Evolutionary conservation across 257 asterid genomes (phyloP).

Genomic region (Nicotiana otophora): DNA sequence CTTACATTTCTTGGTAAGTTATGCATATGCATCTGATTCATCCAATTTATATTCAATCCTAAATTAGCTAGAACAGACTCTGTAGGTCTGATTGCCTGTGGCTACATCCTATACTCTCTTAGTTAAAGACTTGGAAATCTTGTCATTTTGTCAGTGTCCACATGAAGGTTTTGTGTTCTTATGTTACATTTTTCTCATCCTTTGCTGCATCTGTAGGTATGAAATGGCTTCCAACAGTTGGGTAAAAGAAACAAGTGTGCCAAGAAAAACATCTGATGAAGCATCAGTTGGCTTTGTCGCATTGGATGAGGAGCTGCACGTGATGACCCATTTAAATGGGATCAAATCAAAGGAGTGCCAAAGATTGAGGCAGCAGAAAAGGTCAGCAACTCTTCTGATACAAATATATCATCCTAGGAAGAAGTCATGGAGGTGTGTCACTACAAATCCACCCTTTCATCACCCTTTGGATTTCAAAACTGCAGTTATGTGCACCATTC

Average conservation of each 20-base stretch:
- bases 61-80: background rate
- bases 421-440: slow-evolving; percentile 59
- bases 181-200: background rate
- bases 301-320: slow-evolving; percentile 64
- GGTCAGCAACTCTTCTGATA: slow-evolving; percentile 44
- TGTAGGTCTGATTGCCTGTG: background rate
- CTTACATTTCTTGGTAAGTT: background rate
- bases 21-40: background rate
- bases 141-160: background rate
- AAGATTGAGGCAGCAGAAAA: slow-evolving; percentile 49
- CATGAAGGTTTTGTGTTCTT: background rate
- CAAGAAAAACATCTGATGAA: slow-evolving; percentile 47
- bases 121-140: background rate
- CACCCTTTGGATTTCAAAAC: slow-evolving; percentile 61
- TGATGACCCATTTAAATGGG: slow-evolving; percentile 38
- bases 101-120: background rate
- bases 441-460: slow-evolving; percentile 56
- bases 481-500: slow-evolving; percentile 64
- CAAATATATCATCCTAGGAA: slow-evolving; percentile 72
- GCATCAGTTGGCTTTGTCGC: slow-evolving; percentile 71
- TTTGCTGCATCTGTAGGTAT: slow-evolving; percentile 37
- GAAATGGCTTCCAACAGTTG: slow-evolving; percentile 52
- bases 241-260: slow-evolving; percentile 62
- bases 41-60: background rate
- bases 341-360: slow-evolving; percentile 28